Evolutionary conservation across 1,284 basidiomycete genomes (phyloP), one percentile per base, ranked within the genome.

Genomic region (Ceratobasidium sp.): DNA sequence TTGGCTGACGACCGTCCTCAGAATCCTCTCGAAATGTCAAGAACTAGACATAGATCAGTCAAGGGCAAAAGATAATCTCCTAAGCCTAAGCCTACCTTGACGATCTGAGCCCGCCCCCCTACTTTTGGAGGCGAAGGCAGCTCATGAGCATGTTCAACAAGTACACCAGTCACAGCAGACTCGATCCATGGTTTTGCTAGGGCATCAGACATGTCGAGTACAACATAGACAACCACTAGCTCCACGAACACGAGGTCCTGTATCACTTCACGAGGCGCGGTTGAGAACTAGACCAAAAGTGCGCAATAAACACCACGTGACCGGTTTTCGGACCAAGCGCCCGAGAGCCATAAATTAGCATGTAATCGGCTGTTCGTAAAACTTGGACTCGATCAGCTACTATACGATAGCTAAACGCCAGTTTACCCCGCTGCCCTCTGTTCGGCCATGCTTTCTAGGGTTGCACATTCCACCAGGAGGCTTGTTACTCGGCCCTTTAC

Each of bases 401-500:
- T 7, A 46, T 13, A 46, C 13, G 6, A 13, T 46, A 7, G 44
- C 7, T 46, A 6, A 7, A 28, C 4, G 38, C 59, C 12, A 33
- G 20, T 20, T 62, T 62, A 38, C 59, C 38, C 33, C 20, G 28
- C 33, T 38, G 10, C 28, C 4, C 28, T 15, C 12, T 54, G 15
- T 20, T 54, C 23, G 13, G 48, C 23, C 38, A 75, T 75, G 73
- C 33, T 75, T 12, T 75, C 73, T 15, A 48, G 73, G 17, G 40
- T 46, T 38, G 46, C 59, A 15, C 62, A 56, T 4, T 57, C 62
- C 15, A 66, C 73, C n/a, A 28, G 69, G 4, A n/a, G n/a, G n/a
- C n/a, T 46, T 4, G 46, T 50, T n/a, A 10, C 38, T 26, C 85
- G n/a, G 13, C 42, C 54, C 20, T 90, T 92, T 80, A 86, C 88